Conservation (phyloP, 2,329 filamentous ascomycete species). For the Metarhizium album region DNA sequence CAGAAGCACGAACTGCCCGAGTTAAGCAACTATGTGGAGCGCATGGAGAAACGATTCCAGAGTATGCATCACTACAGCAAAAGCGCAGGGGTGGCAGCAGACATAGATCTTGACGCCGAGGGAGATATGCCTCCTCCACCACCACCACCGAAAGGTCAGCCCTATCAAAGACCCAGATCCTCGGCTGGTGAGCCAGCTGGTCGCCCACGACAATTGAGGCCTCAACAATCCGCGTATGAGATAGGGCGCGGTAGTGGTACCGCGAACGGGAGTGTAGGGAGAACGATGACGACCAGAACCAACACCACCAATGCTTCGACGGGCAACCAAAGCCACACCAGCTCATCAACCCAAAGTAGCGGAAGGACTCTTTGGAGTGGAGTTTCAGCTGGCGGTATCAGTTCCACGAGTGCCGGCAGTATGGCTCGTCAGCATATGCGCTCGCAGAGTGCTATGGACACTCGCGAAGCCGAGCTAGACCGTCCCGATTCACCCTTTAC, state of each 20-base stretch:
- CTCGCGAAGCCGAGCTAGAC: slow-evolving; percentile 43
- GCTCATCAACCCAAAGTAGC: slow-evolving; percentile 66
- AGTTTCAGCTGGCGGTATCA: slow-evolving; percentile 78
- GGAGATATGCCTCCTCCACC: slow-evolving; percentile 48
- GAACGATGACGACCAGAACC: slow-evolving; percentile 83
- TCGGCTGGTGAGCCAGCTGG: slow-evolving; percentile 36
- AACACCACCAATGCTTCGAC: slow-evolving; percentile 70
- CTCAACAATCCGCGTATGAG: slow-evolving; percentile 70
- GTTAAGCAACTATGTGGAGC: slow-evolving; percentile 75
- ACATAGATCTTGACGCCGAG: slow-evolving; percentile 9
- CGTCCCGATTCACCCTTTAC: slow-evolving; percentile 57
- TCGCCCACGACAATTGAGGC: slow-evolving; percentile 38
- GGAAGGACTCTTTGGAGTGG: slow-evolving; percentile 90
- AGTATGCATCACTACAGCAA: slow-evolving; percentile 55
- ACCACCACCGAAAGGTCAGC: slow-evolving; percentile 47
- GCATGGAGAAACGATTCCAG: slow-evolving; percentile 77
- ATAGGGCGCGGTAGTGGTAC: slow-evolving; percentile 37
- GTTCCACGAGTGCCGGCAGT: slow-evolving; percentile 90
- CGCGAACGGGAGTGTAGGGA: slow-evolving; percentile 41
- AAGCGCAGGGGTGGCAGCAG: slow-evolving; percentile 16
- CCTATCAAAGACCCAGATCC: slow-evolving; percentile 46
- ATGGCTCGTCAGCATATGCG: slow-evolving; percentile 65
- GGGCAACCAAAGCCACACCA: slow-evolving; percentile 60
- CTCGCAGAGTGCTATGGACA: slow-evolving; percentile 55
- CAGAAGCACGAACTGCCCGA: slow-evolving; percentile 54